A percentile compares a stretch with the other conserved stretches of the same genome.
Conservation (phyloP, 352 stramenopile genomes). For the Phytopythium vexans region DNA sequence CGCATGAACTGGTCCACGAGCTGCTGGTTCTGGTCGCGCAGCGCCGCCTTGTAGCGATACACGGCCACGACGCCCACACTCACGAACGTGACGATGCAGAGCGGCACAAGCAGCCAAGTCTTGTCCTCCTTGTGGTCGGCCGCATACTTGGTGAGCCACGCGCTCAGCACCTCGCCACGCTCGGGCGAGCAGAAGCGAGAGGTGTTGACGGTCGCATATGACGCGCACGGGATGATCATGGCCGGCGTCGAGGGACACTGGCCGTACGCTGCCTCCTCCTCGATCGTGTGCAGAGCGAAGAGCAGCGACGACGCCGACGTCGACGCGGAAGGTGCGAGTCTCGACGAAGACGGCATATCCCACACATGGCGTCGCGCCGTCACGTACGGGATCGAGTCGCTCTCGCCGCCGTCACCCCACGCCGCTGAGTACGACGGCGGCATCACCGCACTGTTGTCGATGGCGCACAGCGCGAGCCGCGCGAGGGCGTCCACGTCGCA, state of each 20-base stretch:
- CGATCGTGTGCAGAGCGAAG: slow-evolving; percentile 49
- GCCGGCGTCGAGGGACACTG: slow-evolving; percentile 46
- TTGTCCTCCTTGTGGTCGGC: slow-evolving; percentile 45
- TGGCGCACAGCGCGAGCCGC: slow-evolving; percentile 46
- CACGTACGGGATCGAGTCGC: slow-evolving; percentile 44
- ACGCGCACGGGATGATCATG: slow-evolving; percentile 58
- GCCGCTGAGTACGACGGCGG: slow-evolving; percentile 35
- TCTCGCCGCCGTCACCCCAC: slow-evolving; percentile 59
- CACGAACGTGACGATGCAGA: slow-evolving; percentile 50
- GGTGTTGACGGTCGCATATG: slow-evolving; percentile 34
- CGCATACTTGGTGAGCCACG: slow-evolving; percentile 56
- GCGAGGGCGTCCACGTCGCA: slow-evolving; percentile 46
- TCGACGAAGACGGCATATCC: slow-evolving; percentile 9
- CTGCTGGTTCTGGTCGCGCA: slow-evolving; percentile 27
- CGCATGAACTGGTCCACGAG: slow-evolving; percentile 31
- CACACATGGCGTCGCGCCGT: slow-evolving; percentile 54
- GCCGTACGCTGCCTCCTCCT: slow-evolving; percentile 38
- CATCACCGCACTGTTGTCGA: slow-evolving; percentile 30
- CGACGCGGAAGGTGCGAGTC: slow-evolving; percentile 20
- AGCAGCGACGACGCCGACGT: slow-evolving; percentile 5
- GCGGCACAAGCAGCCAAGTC: slow-evolving; percentile 56
- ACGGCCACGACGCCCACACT: slow-evolving; percentile 41
- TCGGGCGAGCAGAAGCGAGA: slow-evolving; percentile 36
- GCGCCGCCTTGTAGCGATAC: slow-evolving; percentile 44
- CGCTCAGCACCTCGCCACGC: slow-evolving; percentile 27